Base-by-base conservation (phyloP, 768 basidiomycete species). In the Tylopilus plumbeoviolaceoides region DNA sequence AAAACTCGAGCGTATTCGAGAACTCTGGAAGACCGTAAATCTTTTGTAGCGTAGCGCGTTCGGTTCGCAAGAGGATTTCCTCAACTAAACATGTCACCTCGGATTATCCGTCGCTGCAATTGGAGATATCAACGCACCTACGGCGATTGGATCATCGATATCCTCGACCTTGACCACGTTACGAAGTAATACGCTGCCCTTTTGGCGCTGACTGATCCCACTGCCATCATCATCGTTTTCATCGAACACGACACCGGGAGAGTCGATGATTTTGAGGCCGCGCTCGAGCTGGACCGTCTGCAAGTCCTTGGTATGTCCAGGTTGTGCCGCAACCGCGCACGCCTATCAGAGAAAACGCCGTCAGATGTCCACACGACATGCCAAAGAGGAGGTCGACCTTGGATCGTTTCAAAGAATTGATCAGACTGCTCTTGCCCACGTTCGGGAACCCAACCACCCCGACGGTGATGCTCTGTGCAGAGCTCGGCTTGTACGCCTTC, bases 371-470 rank as follows among this genome's bases (percentile, higher is more conserved):
- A 35, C 18, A 33, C 17, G 20, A 51, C 17, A 31, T 1, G 7
- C 17, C 10, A 21, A 44, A 47, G n/a, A 44, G 20, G 18, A 6
- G n/a, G 59, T 72, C 1, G 21, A 86, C 87, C 72, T 90, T 93
- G 55, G 83, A 81, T 35, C 92, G 74, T 70, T 93, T 94, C 47
- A 99, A 72, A 41, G 91, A 88, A 68, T 98, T 98, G 69, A 99
- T 94, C 53, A 98, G 65, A 63, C 85, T 89, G 51, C 91, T 95
- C 73, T 98, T 98, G 14, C 95, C 95, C 43, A 98, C 95, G 69
- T 98, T 98, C 1, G 95, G 95, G 70, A 93, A 95, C 2, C 95
- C 95, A 5, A 98, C 90, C 17, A 98, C 90, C 15, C 93, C 93
- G 46, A 95, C 80, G 0, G 91, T 93, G 47, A 91, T 75, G 57